phyloP scores from a whole-genome alignment of 176 grass and related monocot species.

The Triticum aestivum region DNA sequence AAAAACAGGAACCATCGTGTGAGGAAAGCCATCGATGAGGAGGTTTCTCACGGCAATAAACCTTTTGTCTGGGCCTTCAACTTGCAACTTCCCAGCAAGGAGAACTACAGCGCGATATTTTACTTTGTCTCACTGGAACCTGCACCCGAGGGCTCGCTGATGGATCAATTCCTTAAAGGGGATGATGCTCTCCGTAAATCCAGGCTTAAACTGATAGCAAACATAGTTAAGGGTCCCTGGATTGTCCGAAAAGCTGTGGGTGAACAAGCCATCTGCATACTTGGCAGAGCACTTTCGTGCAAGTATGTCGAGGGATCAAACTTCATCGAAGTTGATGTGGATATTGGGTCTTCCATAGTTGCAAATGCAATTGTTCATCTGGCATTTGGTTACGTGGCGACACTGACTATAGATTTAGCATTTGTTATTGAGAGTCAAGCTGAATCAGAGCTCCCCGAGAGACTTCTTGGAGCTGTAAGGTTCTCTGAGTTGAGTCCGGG shows the following conservation, averaged over 20 bases:
- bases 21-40: slow-evolving; percentile 63
- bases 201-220: slow-evolving; percentile 92
- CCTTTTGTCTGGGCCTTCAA: slow-evolving; percentile 97
- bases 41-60: slow-evolving; percentile 44
- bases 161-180: slow-evolving; percentile 91
- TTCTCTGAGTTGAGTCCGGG: slow-evolving; percentile 74
- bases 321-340: slow-evolving; percentile 92
- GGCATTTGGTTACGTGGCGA: slow-evolving; percentile 83
- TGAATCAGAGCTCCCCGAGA: slow-evolving; percentile 90
- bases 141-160: slow-evolving; percentile 53
- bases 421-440: slow-evolving; percentile 87
- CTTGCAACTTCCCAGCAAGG: slow-evolving; percentile 84
- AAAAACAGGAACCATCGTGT: slow-evolving; percentile 73
- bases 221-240: slow-evolving; percentile 83
- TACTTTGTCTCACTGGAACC: slow-evolving; percentile 74
- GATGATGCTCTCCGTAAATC: slow-evolving; percentile 86
- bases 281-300: slow-evolving; percentile 79
- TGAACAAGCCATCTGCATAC: slow-evolving; percentile 92
- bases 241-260: slow-evolving; percentile 93
- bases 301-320: slow-evolving; percentile 69
- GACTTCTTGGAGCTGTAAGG: slow-evolving; percentile 78
- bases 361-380: slow-evolving; percentile 96
- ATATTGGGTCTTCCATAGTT: slow-evolving; percentile 91
- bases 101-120: slow-evolving; percentile 71
- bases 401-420: slow-evolving; percentile 81